Base-by-base conservation (phyloP, 768 basidiomycete species). In the Leccinum fibrillosum region DNA sequence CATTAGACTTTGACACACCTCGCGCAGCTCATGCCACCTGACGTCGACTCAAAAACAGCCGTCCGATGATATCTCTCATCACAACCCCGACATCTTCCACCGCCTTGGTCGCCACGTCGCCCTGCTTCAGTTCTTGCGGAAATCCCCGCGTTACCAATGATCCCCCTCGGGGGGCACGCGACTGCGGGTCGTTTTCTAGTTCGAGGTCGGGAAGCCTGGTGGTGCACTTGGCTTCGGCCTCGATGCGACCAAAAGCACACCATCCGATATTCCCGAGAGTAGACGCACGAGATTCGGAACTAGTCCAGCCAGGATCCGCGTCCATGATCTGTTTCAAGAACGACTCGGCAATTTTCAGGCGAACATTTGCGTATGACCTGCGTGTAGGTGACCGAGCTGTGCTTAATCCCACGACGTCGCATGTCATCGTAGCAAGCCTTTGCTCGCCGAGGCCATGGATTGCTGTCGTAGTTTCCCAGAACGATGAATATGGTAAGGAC, bases 81-180 rank as follows among this genome's bases (percentile, higher is more conserved):
- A 94, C 86, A 13, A 71, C 78, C 13, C 79, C 84, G 48, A 95
- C 72, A 70, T 94, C 94, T 64, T 89, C 85, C 7, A 93, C 88
- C 0, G 91, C 92, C 73, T 95, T 93, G 12, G 81, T 84, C 39
- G 94, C 90, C 17, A 93, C 75, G 69, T 92, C 92, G 0, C 91
- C 92, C 53, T 80, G 80, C 26, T 77, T 11, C 32, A 90, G 74
- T 91, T 89, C 64, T 79, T 76, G 59, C 77, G 75, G 75, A 95
- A 97, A 72, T 96, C 94, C 49, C 76, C 0, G 86, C 84, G 45
- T 78, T 82, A 8, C 91, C 89, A 35, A 96, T 84, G 54, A 95
- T 88, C 50, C 90, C 76, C 4, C 28, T 89, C 90, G 0, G 84
- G 80, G 17, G 82, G 26, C 84, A 12, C 82, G 80, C 28, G 30